Evolutionary conservation across 2,329 filamentous ascomycete genomes (phyloP), one percentile per base, ranked within the genome.

Genomic region (Rachicladosporium sp.): DNA sequence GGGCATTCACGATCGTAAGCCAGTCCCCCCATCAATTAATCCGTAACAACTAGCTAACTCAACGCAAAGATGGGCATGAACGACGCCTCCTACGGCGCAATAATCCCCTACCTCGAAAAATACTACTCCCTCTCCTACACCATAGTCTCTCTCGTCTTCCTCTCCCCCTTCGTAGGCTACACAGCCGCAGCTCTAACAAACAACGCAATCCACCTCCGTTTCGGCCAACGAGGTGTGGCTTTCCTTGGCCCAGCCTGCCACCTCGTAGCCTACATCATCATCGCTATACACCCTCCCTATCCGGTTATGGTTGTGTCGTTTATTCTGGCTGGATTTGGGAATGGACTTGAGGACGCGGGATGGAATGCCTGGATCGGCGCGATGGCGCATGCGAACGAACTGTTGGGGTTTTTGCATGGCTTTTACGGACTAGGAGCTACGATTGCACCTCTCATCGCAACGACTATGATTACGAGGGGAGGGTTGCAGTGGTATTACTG

Each of bases 391-490:
- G 73, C 80, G 6, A 87, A 88, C 54, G 77, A 87, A 53, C 64
- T 89, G 1, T 69, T 86, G 1, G 82, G 83, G 1, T 68, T 86
- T 43, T 60, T 88, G 19, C 82, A 87, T 55, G 80, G 74, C 1
- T 73, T 74, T 30, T 89, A 86, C 52, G 81, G 81, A 1, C 52
- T 83, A 0, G 83, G 83, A 0, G 83, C 78, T 1, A 78, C 80
- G 0, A 63, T 86, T 9, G 68, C 71, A 3, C 83, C 82, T 0
- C 58, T 88, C 5, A 69, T 86, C 43, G 81, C 82, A 1, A 86
- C 83, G 0, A 71, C 73, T 4, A 77, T 89, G 73, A 73, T 88
- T 29, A 76, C 78, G 0, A 76, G 75, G 46, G 74, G 63, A 0
- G 48, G 63, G 3, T 53, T 80, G 37, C 65, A 65, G 0, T 91